A percentile compares a stretch with the other conserved stretches of the same genome.
Evolutionary conservation across 2,329 filamentous ascomycete genomes (phyloP).

Genomic region (Dactylellina drechsleri): DNA sequence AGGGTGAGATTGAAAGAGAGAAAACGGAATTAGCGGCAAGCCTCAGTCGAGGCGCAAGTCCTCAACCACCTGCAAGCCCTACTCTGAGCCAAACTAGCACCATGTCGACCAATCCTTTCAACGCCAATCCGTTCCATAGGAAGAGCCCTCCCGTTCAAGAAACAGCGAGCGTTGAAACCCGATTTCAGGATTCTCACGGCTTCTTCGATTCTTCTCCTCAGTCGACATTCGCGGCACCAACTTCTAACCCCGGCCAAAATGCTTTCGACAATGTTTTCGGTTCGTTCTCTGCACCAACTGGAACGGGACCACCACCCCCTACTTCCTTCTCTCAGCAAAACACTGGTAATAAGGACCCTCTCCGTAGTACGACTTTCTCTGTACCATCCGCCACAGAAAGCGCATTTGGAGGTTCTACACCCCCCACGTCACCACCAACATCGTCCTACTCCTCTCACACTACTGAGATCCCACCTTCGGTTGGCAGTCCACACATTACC

Average conservation of each 20-base stretch:
- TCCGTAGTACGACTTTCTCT: conserved; percentile 55
- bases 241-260: conserved; percentile 67
- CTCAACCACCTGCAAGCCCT: conserved; percentile 68
- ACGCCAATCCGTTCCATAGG: conserved; percentile 93
- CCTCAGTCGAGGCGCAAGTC: conserved; percentile 71
- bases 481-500: conserved; percentile 79
- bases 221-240: conserved; percentile 54
- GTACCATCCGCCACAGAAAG: conserved; percentile 57
- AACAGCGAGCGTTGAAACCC: conserved; percentile 61
- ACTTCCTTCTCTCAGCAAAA: conserved; percentile 73
- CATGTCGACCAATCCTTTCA: conserved; percentile 54
- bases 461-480: conserved; percentile 70
- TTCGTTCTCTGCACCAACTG: conserved; percentile 68
- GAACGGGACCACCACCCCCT: conserved; percentile 64
- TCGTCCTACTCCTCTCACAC: conserved; percentile 68
- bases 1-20: conserved; percentile 77
- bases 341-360: conserved; percentile 64
- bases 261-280: conserved; percentile 90
- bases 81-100: conserved; percentile 63
- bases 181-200: conserved; percentile 59
- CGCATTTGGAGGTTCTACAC: conserved; percentile 66
- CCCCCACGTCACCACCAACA: conserved; percentile 71
- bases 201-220: conserved; percentile 49
- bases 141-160: conserved; percentile 66
- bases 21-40: conserved; percentile 65